Evolutionary conservation across 495 filamentous ascomycete species (phyloP), one percentile per base, ranked within the genome.

Genomic region (Halenospora varia): DNA sequence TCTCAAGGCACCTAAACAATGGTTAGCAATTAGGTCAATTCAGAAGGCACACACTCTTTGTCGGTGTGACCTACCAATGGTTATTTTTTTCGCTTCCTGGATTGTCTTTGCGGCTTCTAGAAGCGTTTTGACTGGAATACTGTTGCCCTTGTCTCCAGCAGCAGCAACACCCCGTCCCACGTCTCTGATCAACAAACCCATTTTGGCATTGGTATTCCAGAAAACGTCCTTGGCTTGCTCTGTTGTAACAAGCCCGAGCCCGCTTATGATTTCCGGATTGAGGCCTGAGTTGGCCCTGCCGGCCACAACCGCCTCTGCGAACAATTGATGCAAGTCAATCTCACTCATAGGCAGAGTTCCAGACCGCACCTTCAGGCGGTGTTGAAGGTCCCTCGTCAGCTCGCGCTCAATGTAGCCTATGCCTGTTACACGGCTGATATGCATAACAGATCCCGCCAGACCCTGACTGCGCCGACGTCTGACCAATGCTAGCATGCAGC

Each of bases 371-470:
- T 11, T 51, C 4, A 35, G 4, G 6, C 13, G 4, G 13, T 35
- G 6, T 6, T 6, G 13, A 35, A 35, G 29, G 6, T 6, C 4
- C 29, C 13, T 35, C 13, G 4, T 13, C 9, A 35, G 10, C 3
- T 23, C 18, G 9, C 45, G 44, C 3, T 6, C 10, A n/a, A 84
- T 62, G 49, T 82, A 82, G 0, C 83, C 83, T 10, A 80, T 69
- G 0, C 82, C 84, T 17, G 80, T 73, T 29, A 87, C 75, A 3
- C 74, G 73, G 6, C 80, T 81, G 29, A 87, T 82, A 53, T 84
- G 74, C 53, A 86, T 71, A 1, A 75, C 75, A 9, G 78, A 77
- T 0, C 67, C 62, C 8, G 53, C 62, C 0, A 71, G 11, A 26
- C 51, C 20, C 0, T 45, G 39, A 2, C 17, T 29, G 4, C 68